These are phyloP conservation scores for Trametes sanguinea DNA, from an alignment of 768 basidiomycete species.

Conservation along the genomic window DNA sequence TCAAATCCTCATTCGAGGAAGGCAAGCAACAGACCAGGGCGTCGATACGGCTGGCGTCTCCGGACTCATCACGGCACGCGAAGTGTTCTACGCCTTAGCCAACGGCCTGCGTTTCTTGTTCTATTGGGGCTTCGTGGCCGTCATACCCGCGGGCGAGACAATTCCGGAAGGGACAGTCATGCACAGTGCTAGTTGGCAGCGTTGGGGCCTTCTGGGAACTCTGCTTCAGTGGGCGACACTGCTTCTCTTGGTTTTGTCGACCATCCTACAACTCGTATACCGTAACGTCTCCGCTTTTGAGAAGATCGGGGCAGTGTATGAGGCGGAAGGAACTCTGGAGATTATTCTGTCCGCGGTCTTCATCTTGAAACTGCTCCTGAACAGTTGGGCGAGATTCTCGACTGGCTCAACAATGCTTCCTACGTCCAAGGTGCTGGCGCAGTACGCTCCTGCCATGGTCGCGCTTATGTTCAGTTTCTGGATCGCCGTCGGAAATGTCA, in stretches of 20 bases:
- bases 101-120: constrained; percentile 62
- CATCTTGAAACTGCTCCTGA: constrained; percentile 62
- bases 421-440: constrained; percentile 46
- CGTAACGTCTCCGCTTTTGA: constrained; percentile 44
- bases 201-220: constrained; percentile 60
- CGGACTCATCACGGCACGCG: constrained; percentile 53
- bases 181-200: constrained; percentile 66
- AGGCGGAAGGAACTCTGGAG: constrained; percentile 57
- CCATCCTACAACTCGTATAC: constrained; percentile 66
- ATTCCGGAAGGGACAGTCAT: constrained; percentile 22
- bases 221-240: constrained; percentile 56
- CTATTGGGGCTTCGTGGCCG: constrained; percentile 67
- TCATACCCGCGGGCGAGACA: constrained; percentile 51
- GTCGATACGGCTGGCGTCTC: constrained; percentile 31
- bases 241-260: constrained; percentile 45
- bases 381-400: constrained; percentile 48
- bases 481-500: constrained; percentile 57
- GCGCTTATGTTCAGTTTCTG: constrained; percentile 54
- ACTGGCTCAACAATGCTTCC: constrained; percentile 27
- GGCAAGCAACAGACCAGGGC: constrained; percentile 26
- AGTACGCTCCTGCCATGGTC: constrained; percentile 51
- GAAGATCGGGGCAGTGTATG: constrained; percentile 51
- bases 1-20: constrained; percentile 48
- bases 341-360: constrained; percentile 59
- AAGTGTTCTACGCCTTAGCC: constrained; percentile 58